Base-by-base conservation (phyloP, 2,329 filamentous ascomycete species). In the Neocucurbitaria cava region DNA sequence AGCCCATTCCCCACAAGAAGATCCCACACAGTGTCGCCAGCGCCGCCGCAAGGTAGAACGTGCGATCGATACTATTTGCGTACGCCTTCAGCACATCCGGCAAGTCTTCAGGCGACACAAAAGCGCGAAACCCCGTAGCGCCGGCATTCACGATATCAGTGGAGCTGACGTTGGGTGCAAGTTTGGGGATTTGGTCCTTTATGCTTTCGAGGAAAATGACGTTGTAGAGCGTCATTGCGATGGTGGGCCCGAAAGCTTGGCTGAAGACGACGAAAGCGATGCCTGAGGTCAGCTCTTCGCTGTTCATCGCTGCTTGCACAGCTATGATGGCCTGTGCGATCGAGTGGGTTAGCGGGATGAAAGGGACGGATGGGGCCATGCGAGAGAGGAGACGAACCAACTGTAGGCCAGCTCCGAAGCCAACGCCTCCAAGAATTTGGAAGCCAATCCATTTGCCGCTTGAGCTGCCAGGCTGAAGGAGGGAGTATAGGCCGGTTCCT, bases 61-160 rank as follows among this genome's bases (percentile, higher is more conserved):
- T 68, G 1, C 62, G 57, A 48, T 75, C 66, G 18, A 81, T 56
- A 30, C 73, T 74, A 17, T 71, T 70, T 0, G 73, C 65, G 53
- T 83, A 83, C 2, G 80, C 77, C 8, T 59, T 36, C 3, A 82
- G 52, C 1, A 81, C 78, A 8, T 69, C 71, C 0, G 62, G 54
- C 0, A 82, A 52, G 35, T 76, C 64, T 2, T 58, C 21, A 1
- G 28, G 28, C 15, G 61, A 36, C 0, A 82, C 70, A 20, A 76
- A 58, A 0, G 55, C 49, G 10, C 73, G 65, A 33, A 82, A 75
- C 0, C 63, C 73, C 0, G 76, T 77, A 3, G 78, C 79, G 4
- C 81, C 81, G 1, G 79, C 79, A 4, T 56, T 48, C n/a, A 82
- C 71, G 1, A 82, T 65, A 0, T 59, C 55, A 6, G 65, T 39